Evolutionary conservation across 106 monocot species (phyloP).

Genomic region (Dendrobium chrysotoxum): DNA sequence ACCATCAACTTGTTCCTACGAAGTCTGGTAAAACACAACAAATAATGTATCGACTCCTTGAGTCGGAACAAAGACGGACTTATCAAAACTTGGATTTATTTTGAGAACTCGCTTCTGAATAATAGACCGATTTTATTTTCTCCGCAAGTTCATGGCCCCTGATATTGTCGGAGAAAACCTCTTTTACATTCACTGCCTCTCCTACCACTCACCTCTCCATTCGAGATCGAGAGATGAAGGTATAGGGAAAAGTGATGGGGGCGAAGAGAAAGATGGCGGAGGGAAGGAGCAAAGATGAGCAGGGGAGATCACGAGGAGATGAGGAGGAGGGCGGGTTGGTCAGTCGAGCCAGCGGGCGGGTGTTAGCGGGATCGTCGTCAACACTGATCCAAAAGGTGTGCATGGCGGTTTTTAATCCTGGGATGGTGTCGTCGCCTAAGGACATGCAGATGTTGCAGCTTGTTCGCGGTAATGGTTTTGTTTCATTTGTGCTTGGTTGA

Average conservation of each 20-base stretch:
- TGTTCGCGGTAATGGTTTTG: conserved; percentile 38
- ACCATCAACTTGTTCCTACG: no score
- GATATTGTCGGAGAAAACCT: background rate
- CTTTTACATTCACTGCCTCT: background rate
- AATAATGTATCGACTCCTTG: no score
- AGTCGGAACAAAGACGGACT: no score
- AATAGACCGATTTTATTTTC: background rate
- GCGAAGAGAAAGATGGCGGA: conserved; percentile 16
- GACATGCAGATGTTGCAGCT: conserved; percentile 38
- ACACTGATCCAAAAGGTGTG: conserved; percentile 46
- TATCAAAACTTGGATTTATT: no score
- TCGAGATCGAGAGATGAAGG: conserved; percentile 8
- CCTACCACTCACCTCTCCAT: background rate
- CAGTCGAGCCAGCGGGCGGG: conserved; percentile 19
- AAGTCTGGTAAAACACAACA: no score
- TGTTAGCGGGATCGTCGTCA: conserved; percentile 17
- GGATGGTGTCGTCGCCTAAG: conserved; percentile 47
- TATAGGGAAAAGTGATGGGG: conserved; percentile 1
- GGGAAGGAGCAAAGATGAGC: no score
- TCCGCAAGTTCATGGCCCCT: background rate
- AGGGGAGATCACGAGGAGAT: conserved; percentile 4
- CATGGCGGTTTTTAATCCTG: conserved; percentile 48
- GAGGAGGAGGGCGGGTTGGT: background rate
- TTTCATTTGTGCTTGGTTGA: background rate
- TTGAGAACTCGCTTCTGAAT: no score